A percentile compares a stretch with the other conserved stretches of the same genome.
phyloP scores from a whole-genome alignment of 2,329 filamentous ascomycete species.

The Ceratocystiopsis minuta region DNA sequence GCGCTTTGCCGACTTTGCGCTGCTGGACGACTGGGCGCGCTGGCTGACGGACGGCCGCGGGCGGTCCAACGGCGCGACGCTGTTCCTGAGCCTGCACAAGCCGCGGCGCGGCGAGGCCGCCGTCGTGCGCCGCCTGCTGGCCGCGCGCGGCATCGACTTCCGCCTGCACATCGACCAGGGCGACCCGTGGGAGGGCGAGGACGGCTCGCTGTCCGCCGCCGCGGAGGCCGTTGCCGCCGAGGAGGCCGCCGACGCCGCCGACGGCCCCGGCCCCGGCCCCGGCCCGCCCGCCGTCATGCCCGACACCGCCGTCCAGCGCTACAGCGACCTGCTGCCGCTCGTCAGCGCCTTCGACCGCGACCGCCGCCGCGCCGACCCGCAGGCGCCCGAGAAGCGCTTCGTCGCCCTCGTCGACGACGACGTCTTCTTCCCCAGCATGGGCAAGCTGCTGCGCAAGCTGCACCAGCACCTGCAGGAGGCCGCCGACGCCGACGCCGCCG shows the following conservation, averaged over 20 bases:
- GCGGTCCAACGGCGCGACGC: constrained; percentile 23
- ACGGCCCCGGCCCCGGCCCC: too few species aligned
- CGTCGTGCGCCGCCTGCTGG: constrained; percentile 16
- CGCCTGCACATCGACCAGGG: constrained; percentile 9
- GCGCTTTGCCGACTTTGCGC: constrained; percentile 19
- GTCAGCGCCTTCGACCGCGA: neutral
- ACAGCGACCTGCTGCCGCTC: constrained; percentile 5
- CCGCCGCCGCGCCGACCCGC: too few species aligned
- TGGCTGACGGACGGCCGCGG: constrained; percentile 26
- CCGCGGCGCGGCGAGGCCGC: constrained; percentile 17
- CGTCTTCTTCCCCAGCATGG: constrained; percentile 26
- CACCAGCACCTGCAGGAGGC: neutral
- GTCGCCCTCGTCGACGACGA: constrained; percentile 27
- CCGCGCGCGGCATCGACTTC: constrained; percentile 21
- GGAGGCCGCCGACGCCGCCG: too few species aligned
- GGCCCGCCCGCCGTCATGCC: neutral
- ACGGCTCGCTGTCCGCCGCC: too few species aligned
- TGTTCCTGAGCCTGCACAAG: constrained; percentile 24
- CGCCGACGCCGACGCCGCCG: neutral
- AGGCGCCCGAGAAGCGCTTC: constrained; percentile 12
- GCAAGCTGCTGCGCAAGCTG: constrained; percentile 20
- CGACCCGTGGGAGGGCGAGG: constrained; percentile 7
- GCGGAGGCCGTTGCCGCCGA: neutral
- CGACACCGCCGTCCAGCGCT: constrained; percentile 7
- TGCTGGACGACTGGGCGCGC: constrained; percentile 25